Base-by-base conservation (phyloP, 2,329 filamentous ascomycete genomes). In the Fonsecaea pedrosoi region DNA sequence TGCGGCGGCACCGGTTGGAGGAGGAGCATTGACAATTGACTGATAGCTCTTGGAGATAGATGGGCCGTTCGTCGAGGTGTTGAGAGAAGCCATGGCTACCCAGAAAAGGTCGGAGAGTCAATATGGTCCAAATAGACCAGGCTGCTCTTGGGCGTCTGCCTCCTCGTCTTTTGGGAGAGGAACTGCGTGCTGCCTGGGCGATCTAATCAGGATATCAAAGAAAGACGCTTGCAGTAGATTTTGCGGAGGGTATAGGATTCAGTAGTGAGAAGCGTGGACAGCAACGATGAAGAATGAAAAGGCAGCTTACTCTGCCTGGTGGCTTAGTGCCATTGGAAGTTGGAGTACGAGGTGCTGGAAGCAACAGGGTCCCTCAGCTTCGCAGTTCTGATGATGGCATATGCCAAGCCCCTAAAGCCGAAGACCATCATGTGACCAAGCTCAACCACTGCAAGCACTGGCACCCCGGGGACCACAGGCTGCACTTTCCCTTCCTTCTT, bases 11-110 rank as follows among this genome's bases (percentile, higher is more conserved):
- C 85, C 85, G 68, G 85, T 83, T 15, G 87, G 84, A 65, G 83
- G 77, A 58, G 86, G 79, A 61, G 86, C 82, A 77, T 90, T 86
- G 75, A 92, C 83, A 59, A 92, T 84, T 60, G 86, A 85, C 76
- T 90, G 85, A 77, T 92, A 90, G 82, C 89, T 92, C 82, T 90
- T 92, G 74, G 80, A 78, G 75, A 98, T 97, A 67, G 89, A 92
- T 70, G 90, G 88, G 12, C 91, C 91, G 78, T 93, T 92, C 77
- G 87, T 87, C 70, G 91, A 94, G 62, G 92, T 84, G 75, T 94
- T 94, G 73, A 94, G 84, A 67, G 91, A 91, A 68, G 92, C 89
- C 92, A 95, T 95, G 73, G 72, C 79, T 62, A 55, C 57, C 32
- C 12, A 35, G 56, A 55, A 55, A 56, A 32, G 60, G 45, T 13